Evolutionary conservation across 2,329 filamentous ascomycete genomes (phyloP).

Genomic region (Venturia carpophila): DNA sequence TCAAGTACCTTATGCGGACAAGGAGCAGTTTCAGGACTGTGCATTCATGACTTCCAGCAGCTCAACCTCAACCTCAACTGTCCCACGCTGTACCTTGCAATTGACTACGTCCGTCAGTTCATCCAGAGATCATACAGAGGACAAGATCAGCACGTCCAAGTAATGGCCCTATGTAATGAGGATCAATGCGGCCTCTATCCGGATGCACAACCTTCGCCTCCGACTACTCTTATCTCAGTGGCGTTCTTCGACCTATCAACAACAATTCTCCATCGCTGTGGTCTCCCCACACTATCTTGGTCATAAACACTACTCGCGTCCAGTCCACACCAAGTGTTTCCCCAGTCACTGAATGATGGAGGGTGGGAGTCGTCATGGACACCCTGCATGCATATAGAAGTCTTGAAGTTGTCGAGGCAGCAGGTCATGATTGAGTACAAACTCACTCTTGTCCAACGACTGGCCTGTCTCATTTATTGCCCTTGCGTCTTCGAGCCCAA

Average conservation of each 20-base stretch:
- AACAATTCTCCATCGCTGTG: background rate
- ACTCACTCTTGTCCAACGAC: background rate
- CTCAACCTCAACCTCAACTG: background rate
- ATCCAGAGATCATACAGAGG: background rate
- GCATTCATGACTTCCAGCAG: background rate
- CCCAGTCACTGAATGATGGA: background rate
- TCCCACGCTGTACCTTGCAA: too few relatives aligned
- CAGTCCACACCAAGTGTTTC: background rate
- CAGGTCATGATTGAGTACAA: background rate
- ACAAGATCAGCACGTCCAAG: background rate
- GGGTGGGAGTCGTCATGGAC: background rate
- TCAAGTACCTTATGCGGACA: background rate
- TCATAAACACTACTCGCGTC: background rate
- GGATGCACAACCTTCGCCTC: background rate
- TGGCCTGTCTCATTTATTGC: background rate
- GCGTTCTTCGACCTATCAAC: constrained; percentile 8
- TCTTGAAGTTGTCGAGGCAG: background rate
- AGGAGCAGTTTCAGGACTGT: background rate
- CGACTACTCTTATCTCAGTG: constrained; percentile 11
- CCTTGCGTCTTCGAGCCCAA: background rate
- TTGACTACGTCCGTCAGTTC: too few relatives aligned
- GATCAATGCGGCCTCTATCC: background rate
- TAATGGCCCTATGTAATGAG: background rate
- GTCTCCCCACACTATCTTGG: constrained; percentile 9
- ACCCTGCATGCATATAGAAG: background rate